These are phyloP conservation scores for Solanum hybrid DNA, from an alignment of 305 asterid genomes.

Conservation along the genomic window DNA sequence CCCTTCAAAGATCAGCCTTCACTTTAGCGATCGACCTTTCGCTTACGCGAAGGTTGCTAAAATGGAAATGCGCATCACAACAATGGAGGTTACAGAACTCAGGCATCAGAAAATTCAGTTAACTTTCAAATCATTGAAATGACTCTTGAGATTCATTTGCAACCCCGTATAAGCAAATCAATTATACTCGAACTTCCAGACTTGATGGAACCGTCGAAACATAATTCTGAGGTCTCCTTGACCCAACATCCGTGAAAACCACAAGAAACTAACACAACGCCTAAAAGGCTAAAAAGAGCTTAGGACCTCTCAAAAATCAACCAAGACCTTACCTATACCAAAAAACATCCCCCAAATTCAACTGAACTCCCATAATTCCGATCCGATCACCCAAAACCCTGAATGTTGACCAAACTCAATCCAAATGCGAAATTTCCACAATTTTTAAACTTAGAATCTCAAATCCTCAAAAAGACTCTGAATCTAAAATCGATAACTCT, in stretches of 20 bases:
- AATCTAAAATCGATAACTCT: not conserved
- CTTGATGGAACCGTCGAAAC: not conserved
- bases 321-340: not conserved
- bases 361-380: not conserved
- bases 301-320: not conserved
- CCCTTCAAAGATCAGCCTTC: not conserved
- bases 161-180: not conserved
- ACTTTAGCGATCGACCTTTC: rapidly evolving
- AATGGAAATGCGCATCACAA: not conserved
- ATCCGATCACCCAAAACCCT: not conserved
- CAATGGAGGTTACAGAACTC: not conserved
- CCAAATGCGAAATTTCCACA: not conserved
- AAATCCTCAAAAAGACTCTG: not conserved
- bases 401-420: not conserved
- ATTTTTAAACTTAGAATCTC: not conserved
- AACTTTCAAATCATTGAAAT: not conserved
- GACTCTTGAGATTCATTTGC: not conserved
- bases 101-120: not conserved
- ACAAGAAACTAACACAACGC: not conserved
- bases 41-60: not conserved
- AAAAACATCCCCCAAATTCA: not conserved
- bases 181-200: no score
- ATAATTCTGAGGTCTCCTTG: not conserved
- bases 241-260: not conserved
- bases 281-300: not conserved